Base-by-base conservation (phyloP, 345 rosid species). In the Cardamine occulta region DNA sequence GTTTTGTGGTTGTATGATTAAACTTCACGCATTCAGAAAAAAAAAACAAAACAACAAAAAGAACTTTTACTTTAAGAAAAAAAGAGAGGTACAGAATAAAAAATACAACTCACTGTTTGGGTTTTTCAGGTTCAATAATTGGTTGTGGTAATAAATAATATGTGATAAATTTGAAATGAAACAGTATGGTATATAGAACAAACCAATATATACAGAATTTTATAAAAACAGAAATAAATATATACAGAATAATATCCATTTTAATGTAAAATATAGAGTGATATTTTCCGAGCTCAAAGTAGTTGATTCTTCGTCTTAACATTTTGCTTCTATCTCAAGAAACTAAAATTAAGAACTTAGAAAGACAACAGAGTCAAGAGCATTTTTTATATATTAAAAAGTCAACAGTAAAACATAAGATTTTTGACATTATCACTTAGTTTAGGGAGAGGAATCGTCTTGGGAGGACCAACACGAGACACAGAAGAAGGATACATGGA, bases 361-460 rank as follows among this genome's bases (percentile, higher is more conserved):
- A 11, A 62, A 62, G 6, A 62, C 5, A 6, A 37, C 10, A 49
- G 2, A 32, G 15, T 32, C 23, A 17, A 71, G 35, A 49, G 0
- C 31, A 18, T 3, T 1, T 15, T 15, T 49, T 32, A 29, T 12
- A 60, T 7, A 8, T 14, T n/a, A n/a, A 54, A 66, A 26, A 24
- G 70, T 87, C 85, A 93, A 82, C 98, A 94, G 69, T 91, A 94
- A 77, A 94, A 94, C 98, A 94, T 94, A 21, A 94, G 93, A 51
- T 88, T 88, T 85, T 84, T 91, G 9, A 94, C 83, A 73, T 90
- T 94, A 71, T 94, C 98, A 75, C 91, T 87, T 34, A 91, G 79
- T 80, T 85, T 88, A 0, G 97, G 97, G 2, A 94, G 64, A 34
- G 97, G 98, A 8, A 87, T 68, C 2, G 95, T 86, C 84, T 85